Conservation (phyloP, 1,284 basidiomycete species). For the Ceratobasidium papillatum region DNA sequence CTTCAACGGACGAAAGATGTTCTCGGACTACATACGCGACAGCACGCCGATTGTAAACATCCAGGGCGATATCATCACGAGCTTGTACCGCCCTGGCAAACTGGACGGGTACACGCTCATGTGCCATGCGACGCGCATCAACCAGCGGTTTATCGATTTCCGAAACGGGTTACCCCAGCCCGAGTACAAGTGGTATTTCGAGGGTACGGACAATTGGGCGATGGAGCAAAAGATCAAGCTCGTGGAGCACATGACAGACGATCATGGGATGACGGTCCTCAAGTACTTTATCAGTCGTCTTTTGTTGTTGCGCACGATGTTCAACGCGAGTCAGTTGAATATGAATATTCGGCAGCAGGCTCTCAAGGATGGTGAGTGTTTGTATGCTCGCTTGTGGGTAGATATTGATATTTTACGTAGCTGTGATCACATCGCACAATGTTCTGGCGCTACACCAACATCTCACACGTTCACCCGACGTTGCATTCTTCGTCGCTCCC, state of each 20-base stretch:
- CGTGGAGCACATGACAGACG: constrained; percentile 75
- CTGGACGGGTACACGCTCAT: constrained; percentile 73
- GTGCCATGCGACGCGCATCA: constrained; percentile 76
- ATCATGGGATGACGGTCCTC: constrained; percentile 78
- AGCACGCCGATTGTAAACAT: constrained; percentile 77
- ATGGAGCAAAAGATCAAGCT: constrained; percentile 68
- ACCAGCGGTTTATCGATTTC: constrained; percentile 75
- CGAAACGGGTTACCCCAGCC: constrained; percentile 67
- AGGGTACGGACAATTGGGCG: constrained; percentile 74
- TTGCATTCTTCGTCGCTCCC: constrained; percentile 84
- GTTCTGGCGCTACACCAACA: constrained; percentile 81
- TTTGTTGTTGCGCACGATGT: constrained; percentile 74
- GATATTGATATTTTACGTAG: constrained; percentile 52
- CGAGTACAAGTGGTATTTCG: constrained; percentile 73
- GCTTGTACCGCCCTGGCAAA: constrained; percentile 74
- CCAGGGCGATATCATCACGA: constrained; percentile 85
- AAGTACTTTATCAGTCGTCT: constrained; percentile 83
- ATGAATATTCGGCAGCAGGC: constrained; percentile 71
- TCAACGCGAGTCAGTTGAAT: constrained; percentile 73
- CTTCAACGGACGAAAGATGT: constrained; percentile 48
- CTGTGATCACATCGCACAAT: constrained; percentile 83
- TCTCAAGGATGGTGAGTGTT: constrained; percentile 71
- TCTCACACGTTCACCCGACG: constrained; percentile 80
- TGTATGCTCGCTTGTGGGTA: constrained; percentile 14
- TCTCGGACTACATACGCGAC: constrained; percentile 76